Evolutionary conservation across 2,329 filamentous ascomycete genomes (phyloP).

Genomic region (Pestalotiopsis sp.): DNA sequence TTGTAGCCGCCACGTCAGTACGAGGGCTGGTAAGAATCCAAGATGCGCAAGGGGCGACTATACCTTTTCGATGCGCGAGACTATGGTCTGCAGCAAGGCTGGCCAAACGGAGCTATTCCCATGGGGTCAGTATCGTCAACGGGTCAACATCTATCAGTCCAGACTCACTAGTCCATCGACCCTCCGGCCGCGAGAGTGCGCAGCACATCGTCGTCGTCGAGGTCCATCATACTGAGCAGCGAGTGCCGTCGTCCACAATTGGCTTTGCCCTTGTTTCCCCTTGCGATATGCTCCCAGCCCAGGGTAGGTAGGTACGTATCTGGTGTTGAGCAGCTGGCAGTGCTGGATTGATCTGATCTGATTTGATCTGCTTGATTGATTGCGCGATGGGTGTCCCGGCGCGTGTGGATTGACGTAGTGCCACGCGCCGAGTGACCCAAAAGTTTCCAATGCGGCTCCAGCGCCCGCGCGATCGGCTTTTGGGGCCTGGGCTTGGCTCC

Average conservation of each 20-base stretch:
- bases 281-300: background rate
- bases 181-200: constrained; percentile 51
- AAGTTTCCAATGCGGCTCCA: constrained; percentile 2
- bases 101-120: constrained; percentile 38
- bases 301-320: background rate
- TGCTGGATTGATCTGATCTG: background rate
- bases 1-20: constrained; percentile 34
- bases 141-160: background rate
- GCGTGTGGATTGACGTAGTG: constrained; percentile 12
- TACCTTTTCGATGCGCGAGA: constrained; percentile 53
- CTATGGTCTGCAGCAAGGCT: constrained; percentile 35
- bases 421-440: background rate
- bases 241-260: background rate
- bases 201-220: constrained; percentile 56
- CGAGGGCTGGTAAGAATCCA: background rate
- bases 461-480: background rate
- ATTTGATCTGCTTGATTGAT: background rate
- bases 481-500: background rate
- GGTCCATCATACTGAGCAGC: constrained; percentile 49
- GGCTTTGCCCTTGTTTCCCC: background rate
- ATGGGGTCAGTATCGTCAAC: constrained; percentile 16
- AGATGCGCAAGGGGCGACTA: constrained; percentile 8
- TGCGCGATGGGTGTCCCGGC: background rate
- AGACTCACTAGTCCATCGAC: constrained; percentile 56
- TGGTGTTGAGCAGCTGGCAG: background rate